Percentiles rank a stretch among this genome's conserved stretches.
These are phyloP conservation scores for Tuber melanosporum DNA, from an alignment of 495 filamentous ascomycete species.

Conservation along the genomic window DNA sequence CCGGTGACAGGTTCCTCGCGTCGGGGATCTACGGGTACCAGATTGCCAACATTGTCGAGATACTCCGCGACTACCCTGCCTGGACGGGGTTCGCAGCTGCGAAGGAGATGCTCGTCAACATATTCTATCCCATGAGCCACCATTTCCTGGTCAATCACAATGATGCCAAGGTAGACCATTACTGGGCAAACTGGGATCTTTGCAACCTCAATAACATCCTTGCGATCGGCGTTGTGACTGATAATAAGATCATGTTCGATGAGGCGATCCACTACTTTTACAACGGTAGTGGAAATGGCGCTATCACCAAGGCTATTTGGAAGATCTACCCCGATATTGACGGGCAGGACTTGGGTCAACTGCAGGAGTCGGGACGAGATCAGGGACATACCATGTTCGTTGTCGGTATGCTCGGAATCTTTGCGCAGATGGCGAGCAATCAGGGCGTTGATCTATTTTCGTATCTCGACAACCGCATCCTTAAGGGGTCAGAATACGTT, in stretches of 20 bases:
- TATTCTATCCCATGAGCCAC: conserved; percentile 45
- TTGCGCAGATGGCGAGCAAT: conserved; percentile 46
- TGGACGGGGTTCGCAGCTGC: conserved; percentile 41
- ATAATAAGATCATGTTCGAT: conserved; percentile 46
- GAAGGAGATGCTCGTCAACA: conserved; percentile 39
- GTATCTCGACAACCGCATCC: conserved; percentile 42
- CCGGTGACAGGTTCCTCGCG: conserved; percentile 45
- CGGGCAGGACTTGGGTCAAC: conserved; percentile 40
- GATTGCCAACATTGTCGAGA: conserved; percentile 48
- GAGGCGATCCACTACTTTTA: conserved; percentile 44
- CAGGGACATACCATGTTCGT: conserved; percentile 47
- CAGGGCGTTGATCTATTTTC: conserved; percentile 46
- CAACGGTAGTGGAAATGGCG: conserved; percentile 44
- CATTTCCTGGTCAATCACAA: conserved; percentile 43
- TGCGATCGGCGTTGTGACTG: conserved; percentile 45
- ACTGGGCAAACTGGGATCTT: conserved; percentile 49
- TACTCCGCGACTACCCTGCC: conserved; percentile 44
- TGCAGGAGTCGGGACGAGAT: conserved; percentile 48
- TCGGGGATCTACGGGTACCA: conserved; percentile 48
- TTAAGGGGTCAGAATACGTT: conserved; percentile 45
- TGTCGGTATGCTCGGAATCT: conserved; percentile 43
- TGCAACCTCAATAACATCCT: conserved; percentile 46
- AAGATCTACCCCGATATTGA: conserved; percentile 28
- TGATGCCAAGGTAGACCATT: conserved; percentile 42
- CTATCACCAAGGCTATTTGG: conserved; percentile 42